Base-by-base conservation (phyloP, 2,329 filamentous ascomycete genomes). In the Penicillium palitans region DNA sequence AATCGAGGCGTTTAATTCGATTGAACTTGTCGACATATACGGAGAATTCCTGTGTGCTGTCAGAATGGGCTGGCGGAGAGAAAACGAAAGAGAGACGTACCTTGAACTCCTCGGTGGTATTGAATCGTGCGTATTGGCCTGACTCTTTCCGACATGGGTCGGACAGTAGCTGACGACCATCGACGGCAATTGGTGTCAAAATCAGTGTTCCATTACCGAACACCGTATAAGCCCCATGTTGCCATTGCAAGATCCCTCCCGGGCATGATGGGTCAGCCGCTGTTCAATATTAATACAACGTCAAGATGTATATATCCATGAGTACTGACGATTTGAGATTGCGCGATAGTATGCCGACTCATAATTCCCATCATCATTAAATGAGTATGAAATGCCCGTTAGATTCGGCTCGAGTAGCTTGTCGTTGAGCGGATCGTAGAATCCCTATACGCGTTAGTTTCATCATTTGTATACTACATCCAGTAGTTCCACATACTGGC, bases 371-470 rank as follows among this genome's bases (percentile, higher is more conserved):
- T 90, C 84, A 41, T 75, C 78, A 4, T 86, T 87, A 74, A 91
- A 91, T 12, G 88, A 90, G 76, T 90, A 91, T 17, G 88, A 90
- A 63, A 90, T 88, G 25, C 88, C 88, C 0, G 88, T 84, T 61
- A 85, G 79, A 8, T 76, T 78, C 17, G 88, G 88, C 73, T 91
- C 88, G 64, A 84, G 83, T 60, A 91, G 80, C 61, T 78, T 78
- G 66, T 90, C 88, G 56, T 84, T 81, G 52, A 85, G 76, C 4
- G 87, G 85, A 73, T 90, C 83, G 68, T 89, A 90, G 74, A 90
- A 90, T 66, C 80, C 83, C 87, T 90, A 52, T 55, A 25, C 41
- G 35, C 66, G 44, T 66, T 50, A 64, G 61, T 39, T 40, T 31
- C 21, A 4, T 49, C 29, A 41, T 35, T 49, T 21, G 19, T 33